Percentiles rank a stretch among this genome's conserved stretches.
Conservation (phyloP, 2,329 filamentous ascomycete genomes). For the Hypoxylon sp. region DNA sequence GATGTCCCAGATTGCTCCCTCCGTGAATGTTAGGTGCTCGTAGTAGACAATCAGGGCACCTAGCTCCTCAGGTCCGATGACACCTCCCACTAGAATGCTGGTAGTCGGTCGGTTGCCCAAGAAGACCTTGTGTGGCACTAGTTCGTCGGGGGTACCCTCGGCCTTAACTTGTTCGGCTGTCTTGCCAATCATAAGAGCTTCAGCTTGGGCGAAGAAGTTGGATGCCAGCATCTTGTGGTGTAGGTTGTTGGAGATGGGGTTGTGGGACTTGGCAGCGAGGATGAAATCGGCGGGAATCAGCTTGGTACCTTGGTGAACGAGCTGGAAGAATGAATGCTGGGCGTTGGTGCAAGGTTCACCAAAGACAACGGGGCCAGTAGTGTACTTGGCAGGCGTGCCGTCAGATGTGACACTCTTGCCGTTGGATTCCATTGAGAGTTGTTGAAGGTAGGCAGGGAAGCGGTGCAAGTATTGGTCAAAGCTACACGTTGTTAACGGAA, state of each 20-base stretch:
- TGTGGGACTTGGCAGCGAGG: constrained; percentile 95
- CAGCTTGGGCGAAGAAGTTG: constrained; percentile 91
- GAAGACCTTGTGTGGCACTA: constrained; percentile 99
- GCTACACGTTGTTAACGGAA: constrained; percentile 58
- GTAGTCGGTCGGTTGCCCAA: constrained; percentile 97
- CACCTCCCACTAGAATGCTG: constrained; percentile 88
- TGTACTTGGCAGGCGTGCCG: constrained; percentile 93
- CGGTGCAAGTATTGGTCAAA: constrained; percentile 99
- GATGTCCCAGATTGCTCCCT: constrained; percentile 99
- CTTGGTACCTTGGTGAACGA: constrained; percentile 98
- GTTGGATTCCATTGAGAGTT: constrained; percentile 99
- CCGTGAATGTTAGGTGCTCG: constrained; percentile 97
- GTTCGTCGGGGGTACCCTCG: constrained; percentile 78
- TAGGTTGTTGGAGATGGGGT: constrained; percentile 90
- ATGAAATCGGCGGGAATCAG: constrained; percentile 99
- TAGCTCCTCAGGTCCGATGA: constrained; percentile 93
- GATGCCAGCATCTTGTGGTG: constrained; percentile 97
- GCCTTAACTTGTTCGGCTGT: constrained; percentile 83
- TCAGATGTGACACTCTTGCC: constrained; percentile 97
- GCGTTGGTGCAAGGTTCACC: constrained; percentile 99
- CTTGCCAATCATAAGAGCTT: constrained; percentile 93
- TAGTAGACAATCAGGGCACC: constrained; percentile 98
- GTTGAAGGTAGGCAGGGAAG: constrained; percentile 98
- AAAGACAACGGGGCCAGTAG: constrained; percentile 94
- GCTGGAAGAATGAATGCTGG: constrained; percentile 99